Conservation (phyloP, 805 yeast genomes). For the Ogataea chonburiensis region DNA sequence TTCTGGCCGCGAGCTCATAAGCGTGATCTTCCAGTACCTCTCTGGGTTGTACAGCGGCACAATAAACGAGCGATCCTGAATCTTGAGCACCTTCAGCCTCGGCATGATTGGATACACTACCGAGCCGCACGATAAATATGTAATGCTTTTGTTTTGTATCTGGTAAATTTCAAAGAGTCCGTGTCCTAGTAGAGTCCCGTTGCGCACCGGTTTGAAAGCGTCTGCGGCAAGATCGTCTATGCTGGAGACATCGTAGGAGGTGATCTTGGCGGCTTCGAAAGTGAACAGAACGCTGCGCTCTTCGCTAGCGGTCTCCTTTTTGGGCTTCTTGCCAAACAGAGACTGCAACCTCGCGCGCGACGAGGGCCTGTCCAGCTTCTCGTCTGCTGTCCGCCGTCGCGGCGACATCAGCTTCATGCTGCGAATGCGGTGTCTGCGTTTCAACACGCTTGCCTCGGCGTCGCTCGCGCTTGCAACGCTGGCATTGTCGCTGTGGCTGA, state of each 20-base stretch:
- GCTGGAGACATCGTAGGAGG: constrained; percentile 16
- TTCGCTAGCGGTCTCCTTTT: constrained; percentile 9
- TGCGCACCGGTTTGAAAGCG: constrained; percentile 6
- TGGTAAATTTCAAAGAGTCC: constrained; percentile 62
- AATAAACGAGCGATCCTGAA: constrained; percentile 47
- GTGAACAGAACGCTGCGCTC: constrained; percentile 16
- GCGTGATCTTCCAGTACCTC: constrained; percentile 63
- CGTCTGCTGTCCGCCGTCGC: too few relatives aligned
- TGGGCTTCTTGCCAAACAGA: constrained; percentile 14
- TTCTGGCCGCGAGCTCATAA: constrained; percentile 36
- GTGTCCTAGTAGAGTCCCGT: constrained; percentile 54
- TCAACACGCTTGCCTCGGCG: neutral
- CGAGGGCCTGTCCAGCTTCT: too few relatives aligned
- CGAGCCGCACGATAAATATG: constrained; percentile 64
- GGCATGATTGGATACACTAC: constrained; percentile 76
- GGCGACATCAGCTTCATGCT: constrained; percentile 17
- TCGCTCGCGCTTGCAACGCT: neutral
- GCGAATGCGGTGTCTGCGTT: constrained; percentile 9
- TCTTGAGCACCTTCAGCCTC: constrained; percentile 54
- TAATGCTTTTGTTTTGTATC: constrained; percentile 50
- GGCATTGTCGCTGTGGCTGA: constrained; percentile 3
- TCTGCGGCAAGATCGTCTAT: constrained; percentile 3
- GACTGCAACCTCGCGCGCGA: constrained; percentile 19
- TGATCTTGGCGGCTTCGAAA: constrained; percentile 16
- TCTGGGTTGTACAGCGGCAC: constrained; percentile 72